Base-by-base conservation (phyloP, 2,329 filamentous ascomycete genomes). In the Fusarium verrucosum region DNA sequence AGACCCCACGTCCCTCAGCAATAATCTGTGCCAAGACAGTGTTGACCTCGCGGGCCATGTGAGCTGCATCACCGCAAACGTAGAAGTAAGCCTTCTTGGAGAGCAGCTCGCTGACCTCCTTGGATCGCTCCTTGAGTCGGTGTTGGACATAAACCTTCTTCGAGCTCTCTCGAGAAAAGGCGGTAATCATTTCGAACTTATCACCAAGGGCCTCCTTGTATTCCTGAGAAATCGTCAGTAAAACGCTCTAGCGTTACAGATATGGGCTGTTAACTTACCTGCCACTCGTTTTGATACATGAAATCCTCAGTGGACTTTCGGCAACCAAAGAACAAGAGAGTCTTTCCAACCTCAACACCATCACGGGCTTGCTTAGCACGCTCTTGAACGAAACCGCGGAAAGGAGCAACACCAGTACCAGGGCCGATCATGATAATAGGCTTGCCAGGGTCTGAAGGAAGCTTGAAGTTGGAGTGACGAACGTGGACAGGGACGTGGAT, bases 71-170 rank as follows among this genome's bases (percentile, higher is more conserved):
- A 80, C 95, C 95, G 73, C 96, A 99, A 57, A 99, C 94, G 77
- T 99, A 99, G 77, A 99, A 94, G 80, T 95, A 97, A 7, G 92
- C 95, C 77, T 94, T 91, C 78, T 93, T 84, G 69, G 90, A 84
- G 10, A 99, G 84, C 1, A 99, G 87, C 66, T 94, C 89, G 79
- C 96, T 94, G 79, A 99, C 85, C 72, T 97, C 88, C 72, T 91
- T 86, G 58, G 91, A 89, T 46, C 89, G 85, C 78, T 98, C 92
- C 80, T 91, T 90, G 60, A 99, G 85, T 62, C 91, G 87, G 79
- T 99, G 93, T 80, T 99, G 95, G 20, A 99, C 95, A 75, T 99
- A 99, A 33, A 99, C 92, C 81, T 99, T 99, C 78, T 95, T 85
- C 38, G 88, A 77, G 1, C 86, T 83, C 58, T 97, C 92, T 68